Base-by-base conservation (phyloP, 352 stramenopile species). In the Pythium phragmitis region DNA sequence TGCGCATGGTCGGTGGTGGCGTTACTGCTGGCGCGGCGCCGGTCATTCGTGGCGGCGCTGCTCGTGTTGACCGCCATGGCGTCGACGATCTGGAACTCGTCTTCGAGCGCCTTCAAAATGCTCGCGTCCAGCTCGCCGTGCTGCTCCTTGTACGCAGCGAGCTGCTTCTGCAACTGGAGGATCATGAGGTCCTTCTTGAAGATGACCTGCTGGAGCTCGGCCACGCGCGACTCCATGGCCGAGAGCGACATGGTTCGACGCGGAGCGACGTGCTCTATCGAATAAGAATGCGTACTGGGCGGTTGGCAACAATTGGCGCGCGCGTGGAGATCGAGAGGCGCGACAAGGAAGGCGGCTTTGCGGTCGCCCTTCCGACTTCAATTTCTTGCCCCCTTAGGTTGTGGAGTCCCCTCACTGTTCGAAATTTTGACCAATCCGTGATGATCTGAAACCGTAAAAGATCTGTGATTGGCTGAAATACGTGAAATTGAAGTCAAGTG, bases 181-280 rank as follows among this genome's bases (percentile, higher is more conserved):
- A 93, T 91, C 80, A 91, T 90, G 60, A 89, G 67, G 64, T 93
- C 85, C 65, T 93, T 93, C 70, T 91, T 88, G 55, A 89, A 68
- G 57, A 93, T 91, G 60, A 93, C 77, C 46, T 89, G 82, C 70
- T 93, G 82, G 50, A 93, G 77, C 72, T 89, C 82, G 37, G 72
- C 49, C 19, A 91, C 71, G 37, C 75, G 75, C 68, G 72, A 72
- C 52, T 84, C 75, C 77, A 87, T 87, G 42, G 48, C 45, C 47
- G 37, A 11, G 4, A 59, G 2, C 26, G 52, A 53, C 28, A 60
- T 39, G 26, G 26, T 54, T 60, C 28, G 21, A 55, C 11, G 60
- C 60, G 9, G 19, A 43, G 36, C 42, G 11, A 9, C 17, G 3
- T 23, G 21, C 4, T 57, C 55, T 60, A 37, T 65, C n/a, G 37